These are phyloP conservation scores for Cornus kousa DNA, from an alignment of 148 eudicot species.

Conservation along the genomic window DNA sequence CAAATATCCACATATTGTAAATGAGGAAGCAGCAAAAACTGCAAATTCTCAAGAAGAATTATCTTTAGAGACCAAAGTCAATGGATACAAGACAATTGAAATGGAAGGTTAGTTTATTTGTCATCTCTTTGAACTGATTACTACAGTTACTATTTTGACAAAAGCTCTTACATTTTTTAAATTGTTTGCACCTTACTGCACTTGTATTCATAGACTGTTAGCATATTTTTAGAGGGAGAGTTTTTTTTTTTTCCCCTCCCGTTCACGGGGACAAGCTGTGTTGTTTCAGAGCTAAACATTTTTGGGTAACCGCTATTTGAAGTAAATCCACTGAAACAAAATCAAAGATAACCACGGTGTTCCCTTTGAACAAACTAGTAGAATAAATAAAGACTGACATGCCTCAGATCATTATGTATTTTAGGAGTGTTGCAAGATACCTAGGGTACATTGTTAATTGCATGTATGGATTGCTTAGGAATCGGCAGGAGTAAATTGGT, in stretches of 20 bases:
- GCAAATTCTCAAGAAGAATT: conserved; percentile 22
- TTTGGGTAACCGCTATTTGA: background rate
- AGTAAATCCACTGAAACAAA: background rate
- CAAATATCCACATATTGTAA: conserved; percentile 65
- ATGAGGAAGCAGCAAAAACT: conserved; percentile 38
- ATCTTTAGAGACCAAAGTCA: conserved; percentile 25
- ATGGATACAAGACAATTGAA: conserved; percentile 28
- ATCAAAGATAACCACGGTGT: background rate
- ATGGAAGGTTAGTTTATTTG: conserved; percentile 61
- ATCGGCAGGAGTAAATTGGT: background rate
- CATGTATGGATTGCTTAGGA: background rate
- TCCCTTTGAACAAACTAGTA: background rate
- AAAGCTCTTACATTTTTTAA: background rate
- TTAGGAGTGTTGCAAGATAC: background rate
- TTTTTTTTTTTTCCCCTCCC: too few species aligned
- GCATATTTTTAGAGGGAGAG: background rate
- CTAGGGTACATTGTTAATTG: background rate
- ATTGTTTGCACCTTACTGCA: background rate
- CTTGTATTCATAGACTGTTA: background rate
- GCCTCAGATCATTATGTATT: background rate
- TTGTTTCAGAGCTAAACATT: background rate
- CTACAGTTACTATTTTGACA: too few species aligned
- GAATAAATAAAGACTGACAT: background rate
- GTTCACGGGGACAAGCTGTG: background rate
- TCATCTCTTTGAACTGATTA: background rate